Evolutionary conservation across 805 yeast species (phyloP).

Genomic region (Candida ipomoeae): DNA sequence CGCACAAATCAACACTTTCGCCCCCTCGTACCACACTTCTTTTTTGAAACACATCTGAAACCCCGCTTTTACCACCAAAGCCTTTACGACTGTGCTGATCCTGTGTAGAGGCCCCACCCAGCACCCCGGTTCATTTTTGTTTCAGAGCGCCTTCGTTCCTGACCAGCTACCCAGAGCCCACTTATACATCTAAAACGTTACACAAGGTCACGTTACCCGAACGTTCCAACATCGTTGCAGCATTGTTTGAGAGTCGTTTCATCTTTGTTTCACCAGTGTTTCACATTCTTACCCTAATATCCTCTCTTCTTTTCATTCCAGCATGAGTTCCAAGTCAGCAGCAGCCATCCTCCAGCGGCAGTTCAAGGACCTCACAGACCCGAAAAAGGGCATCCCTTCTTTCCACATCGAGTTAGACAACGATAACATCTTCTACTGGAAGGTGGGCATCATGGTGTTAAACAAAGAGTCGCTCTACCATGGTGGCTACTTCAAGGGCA

Average conservation of each 20-base stretch:
- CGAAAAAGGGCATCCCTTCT: conserved; percentile 62
- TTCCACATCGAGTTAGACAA: conserved; percentile 63
- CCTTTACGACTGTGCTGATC: not conserved
- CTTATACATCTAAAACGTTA: no score
- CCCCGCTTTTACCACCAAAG: not conserved
- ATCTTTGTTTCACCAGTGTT: no score
- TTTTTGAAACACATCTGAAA: not conserved
- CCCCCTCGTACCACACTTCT: conserved; percentile 2
- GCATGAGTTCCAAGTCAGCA: conserved; percentile 53
- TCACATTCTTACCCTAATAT: not conserved
- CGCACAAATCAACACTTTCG: conserved; percentile 7
- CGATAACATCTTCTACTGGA: conserved; percentile 63
- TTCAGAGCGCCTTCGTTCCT: no score
- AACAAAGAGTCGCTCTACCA: conserved; percentile 86
- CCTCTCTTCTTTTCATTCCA: not conserved
- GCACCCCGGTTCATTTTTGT: no score
- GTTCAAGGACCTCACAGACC: conserved; percentile 88
- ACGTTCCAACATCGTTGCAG: not conserved
- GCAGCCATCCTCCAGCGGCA: conserved; percentile 89
- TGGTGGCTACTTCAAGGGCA: conserved; percentile 93
- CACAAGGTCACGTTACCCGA: no score
- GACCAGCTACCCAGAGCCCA: no score
- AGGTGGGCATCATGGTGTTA: conserved; percentile 87
- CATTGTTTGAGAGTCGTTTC: not conserved
- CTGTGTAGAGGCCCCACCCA: not conserved